phyloP scores from a whole-genome alignment of 345 rosid species.

The Noccaea bulbosa region DNA sequence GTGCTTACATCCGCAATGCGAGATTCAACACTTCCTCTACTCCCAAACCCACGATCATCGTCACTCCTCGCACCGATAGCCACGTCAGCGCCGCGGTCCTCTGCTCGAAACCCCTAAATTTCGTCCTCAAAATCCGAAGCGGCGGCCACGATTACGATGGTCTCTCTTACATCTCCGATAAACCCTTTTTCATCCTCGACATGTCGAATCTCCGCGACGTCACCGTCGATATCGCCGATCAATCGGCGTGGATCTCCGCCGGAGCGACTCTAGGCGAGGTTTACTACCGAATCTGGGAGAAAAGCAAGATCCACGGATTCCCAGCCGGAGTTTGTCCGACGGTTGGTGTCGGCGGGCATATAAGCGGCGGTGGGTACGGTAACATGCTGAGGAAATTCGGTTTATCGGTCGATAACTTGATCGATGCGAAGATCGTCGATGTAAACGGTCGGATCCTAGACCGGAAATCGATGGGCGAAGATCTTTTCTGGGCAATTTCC shows the following conservation, averaged over 20 bases:
- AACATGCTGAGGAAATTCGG: constrained; percentile 61
- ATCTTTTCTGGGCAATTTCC: constrained; percentile 65
- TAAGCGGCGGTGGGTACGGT: constrained; percentile 71
- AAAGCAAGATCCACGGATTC: constrained; percentile 51
- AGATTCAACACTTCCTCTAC: constrained; percentile 57
- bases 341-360: constrained; percentile 71
- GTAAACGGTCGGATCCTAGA: constrained; percentile 53
- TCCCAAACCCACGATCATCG: constrained; percentile 52
- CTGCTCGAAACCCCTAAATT: constrained; percentile 55
- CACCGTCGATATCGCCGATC: constrained; percentile 30
- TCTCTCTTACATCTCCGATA: constrained; percentile 54
- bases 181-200: constrained; percentile 63
- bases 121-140: constrained; percentile 55
- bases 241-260: constrained; percentile 58
- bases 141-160: constrained; percentile 71
- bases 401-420: constrained; percentile 51
- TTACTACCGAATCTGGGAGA: constrained; percentile 52
- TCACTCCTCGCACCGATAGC: constrained; percentile 56
- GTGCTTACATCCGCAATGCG: constrained; percentile 61
- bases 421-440: constrained; percentile 67
- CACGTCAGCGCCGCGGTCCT: constrained; percentile 61
- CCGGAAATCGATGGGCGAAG: constrained; percentile 62
- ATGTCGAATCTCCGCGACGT: constrained; percentile 53
- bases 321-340: constrained; percentile 72
- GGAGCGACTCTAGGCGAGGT: constrained; percentile 71